Conservation (phyloP, 1,284 basidiomycete species). For the Schizophyllum amplum region DNA sequence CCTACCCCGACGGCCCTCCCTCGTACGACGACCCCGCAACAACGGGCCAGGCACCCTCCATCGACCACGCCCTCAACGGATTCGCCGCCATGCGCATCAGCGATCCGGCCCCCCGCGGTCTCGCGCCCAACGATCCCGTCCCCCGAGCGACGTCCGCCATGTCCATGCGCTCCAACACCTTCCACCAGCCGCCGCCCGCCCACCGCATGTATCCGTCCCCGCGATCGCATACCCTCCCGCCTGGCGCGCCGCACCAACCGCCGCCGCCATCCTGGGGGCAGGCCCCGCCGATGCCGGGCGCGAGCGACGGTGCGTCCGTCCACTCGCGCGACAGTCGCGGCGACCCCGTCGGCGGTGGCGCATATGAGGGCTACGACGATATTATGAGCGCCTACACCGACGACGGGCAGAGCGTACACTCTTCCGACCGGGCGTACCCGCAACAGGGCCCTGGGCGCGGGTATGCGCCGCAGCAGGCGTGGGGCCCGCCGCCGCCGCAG, state of each 20-base stretch:
- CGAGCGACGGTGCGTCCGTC: background rate
- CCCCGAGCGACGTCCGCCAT: conserved; percentile 44
- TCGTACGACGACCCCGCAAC: background rate
- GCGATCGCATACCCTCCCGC: background rate
- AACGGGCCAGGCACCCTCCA: background rate
- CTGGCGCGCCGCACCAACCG: conserved; percentile 2
- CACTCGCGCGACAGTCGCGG: conserved; percentile 5
- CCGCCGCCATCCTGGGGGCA: background rate
- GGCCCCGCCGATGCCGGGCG: background rate
- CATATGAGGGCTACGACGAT: conserved; percentile 5
- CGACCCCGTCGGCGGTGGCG: conserved; percentile 5
- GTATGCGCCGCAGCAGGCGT: conserved; percentile 14
- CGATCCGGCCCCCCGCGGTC: conserved; percentile 21
- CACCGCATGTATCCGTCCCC: background rate
- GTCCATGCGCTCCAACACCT: conserved; percentile 28
- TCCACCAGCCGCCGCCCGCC: background rate
- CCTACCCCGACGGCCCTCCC: background rate
- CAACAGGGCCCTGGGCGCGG: conserved; percentile 20
- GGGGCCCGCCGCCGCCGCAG: conserved; percentile 22
- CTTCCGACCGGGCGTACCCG: conserved; percentile 9
- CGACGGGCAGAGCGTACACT: conserved; percentile 12
- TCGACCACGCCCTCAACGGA: conserved; percentile 29
- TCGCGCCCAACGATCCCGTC: conserved; percentile 25
- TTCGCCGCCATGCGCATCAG: conserved; percentile 40
- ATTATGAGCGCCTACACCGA: conserved; percentile 2